A percentile compares a stretch with the other conserved stretches of the same genome.
Conservation (phyloP, 2,329 filamentous ascomycete species). For the Epicoccum nigrum region DNA sequence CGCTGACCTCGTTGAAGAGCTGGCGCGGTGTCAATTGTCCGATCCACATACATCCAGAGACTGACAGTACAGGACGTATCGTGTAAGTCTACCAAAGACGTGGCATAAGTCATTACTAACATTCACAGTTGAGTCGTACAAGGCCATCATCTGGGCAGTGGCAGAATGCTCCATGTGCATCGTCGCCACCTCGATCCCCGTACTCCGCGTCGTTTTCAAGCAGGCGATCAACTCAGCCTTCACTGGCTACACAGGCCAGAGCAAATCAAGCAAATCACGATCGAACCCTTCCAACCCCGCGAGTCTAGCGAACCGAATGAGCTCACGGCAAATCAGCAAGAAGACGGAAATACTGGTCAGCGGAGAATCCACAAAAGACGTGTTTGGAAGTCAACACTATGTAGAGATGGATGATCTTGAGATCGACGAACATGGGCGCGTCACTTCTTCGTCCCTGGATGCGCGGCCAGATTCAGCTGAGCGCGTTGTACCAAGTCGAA, state of each 20-base stretch:
- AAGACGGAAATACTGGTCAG: constrained; percentile 1
- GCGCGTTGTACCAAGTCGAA: background rate
- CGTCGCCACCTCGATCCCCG: constrained; percentile 19
- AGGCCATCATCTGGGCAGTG: constrained; percentile 20
- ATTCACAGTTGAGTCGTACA: constrained; percentile 14
- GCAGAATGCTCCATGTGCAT: constrained; percentile 20
- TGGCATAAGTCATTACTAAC: constrained; percentile 4
- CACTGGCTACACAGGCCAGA: constrained; percentile 1
- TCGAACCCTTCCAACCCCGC: background rate
- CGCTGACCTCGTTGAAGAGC: constrained; percentile 15
- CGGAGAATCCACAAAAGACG: background rate
- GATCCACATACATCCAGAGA: constrained; percentile 16
- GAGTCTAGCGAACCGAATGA: background rate
- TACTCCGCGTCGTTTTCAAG: constrained; percentile 21
- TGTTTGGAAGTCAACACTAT: background rate
- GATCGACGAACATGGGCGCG: background rate
- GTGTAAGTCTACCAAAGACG: constrained; percentile 9
- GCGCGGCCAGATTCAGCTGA: constrained; percentile 1
- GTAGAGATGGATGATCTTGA: background rate
- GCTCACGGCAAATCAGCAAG: background rate
- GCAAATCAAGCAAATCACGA: background rate
- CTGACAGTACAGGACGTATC: constrained; percentile 19
- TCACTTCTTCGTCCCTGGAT: background rate
- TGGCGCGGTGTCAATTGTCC: constrained; percentile 14
- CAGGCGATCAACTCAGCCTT: constrained; percentile 16